Percentiles rank a stretch among this genome's conserved stretches.
Conservation (phyloP, 2,329 filamentous ascomycete species). For the Paecilomyces sp. region DNA sequence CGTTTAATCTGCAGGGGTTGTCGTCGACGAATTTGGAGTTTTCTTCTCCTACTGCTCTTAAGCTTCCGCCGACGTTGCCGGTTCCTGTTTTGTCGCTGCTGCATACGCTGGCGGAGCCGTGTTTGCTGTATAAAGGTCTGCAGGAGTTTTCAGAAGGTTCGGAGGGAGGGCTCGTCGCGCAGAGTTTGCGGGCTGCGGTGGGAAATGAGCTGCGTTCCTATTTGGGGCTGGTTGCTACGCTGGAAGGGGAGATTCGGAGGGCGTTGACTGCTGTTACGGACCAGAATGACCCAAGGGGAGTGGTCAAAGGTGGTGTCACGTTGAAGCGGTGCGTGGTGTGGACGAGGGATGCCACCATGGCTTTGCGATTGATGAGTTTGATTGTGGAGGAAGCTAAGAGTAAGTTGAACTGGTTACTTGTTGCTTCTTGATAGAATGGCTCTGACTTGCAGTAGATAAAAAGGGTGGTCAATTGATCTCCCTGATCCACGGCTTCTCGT, state of each 20-base stretch:
- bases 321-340: conserved; percentile 93
- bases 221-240: conserved; percentile 77
- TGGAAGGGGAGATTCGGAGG: conserved; percentile 85
- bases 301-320: conserved; percentile 84
- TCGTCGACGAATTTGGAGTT: conserved; percentile 83
- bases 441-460: conserved; percentile 38
- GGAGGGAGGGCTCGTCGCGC: conserved; percentile 77
- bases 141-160: conserved; percentile 74
- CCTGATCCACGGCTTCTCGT: conserved; percentile 85
- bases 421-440: background rate
- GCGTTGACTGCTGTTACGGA: conserved; percentile 63
- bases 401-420: conserved; percentile 28
- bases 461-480: conserved; percentile 90
- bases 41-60: conserved; percentile 59
- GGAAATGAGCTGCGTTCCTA: conserved; percentile 81
- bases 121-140: conserved; percentile 78
- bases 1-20: conserved; percentile 86
- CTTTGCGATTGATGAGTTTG: conserved; percentile 81
- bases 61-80: conserved; percentile 71
- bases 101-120: conserved; percentile 85
- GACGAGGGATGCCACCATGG: conserved; percentile 96
- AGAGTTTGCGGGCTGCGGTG: conserved; percentile 85
- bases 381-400: conserved; percentile 87
- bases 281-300: conserved; percentile 55
- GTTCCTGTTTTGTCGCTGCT: conserved; percentile 79